Evolutionary conservation across 176 grass and related monocot genomes (phyloP).

Genomic region (Carex kokanica): DNA sequence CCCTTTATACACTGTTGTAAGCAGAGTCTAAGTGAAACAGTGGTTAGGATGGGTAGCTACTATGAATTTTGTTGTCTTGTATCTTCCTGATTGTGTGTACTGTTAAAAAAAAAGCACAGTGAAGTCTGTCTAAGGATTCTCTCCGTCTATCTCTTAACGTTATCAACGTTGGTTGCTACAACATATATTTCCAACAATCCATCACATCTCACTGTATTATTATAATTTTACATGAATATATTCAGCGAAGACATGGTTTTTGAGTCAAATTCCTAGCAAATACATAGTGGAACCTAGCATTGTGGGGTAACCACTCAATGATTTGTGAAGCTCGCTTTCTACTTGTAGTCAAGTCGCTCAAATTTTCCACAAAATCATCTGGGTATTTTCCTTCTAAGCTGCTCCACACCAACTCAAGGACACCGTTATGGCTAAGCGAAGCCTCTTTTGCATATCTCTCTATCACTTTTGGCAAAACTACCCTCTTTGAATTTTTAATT

Average conservation of each 20-base stretch:
- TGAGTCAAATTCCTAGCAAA: slow-evolving; percentile 50
- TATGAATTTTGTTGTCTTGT: too few species aligned
- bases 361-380: slow-evolving; percentile 44
- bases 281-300: slow-evolving; percentile 66
- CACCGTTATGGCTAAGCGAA: slow-evolving; percentile 39
- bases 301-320: slow-evolving; percentile 84
- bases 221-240: neutral
- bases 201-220: too few species aligned
- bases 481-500: slow-evolving; percentile 58
- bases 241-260: slow-evolving; percentile 32
- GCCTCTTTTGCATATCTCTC: slow-evolving; percentile 75
- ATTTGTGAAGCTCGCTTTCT: slow-evolving; percentile 64
- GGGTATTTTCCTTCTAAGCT: slow-evolving; percentile 40
- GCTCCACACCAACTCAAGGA: slow-evolving; percentile 52
- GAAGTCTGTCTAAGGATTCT: too few species aligned
- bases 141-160: too few species aligned
- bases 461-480: slow-evolving; percentile 62
- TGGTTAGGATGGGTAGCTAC: too few species aligned
- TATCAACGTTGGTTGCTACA: too few species aligned
- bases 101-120: too few species aligned
- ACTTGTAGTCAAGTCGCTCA: slow-evolving; percentile 21
- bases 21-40: too few species aligned
- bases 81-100: too few species aligned
- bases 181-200: too few species aligned
- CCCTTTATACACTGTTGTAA: too few species aligned